Conservation (phyloP, 1,139 yeast genomes). For the Blastobotrys capitulatus region DNA sequence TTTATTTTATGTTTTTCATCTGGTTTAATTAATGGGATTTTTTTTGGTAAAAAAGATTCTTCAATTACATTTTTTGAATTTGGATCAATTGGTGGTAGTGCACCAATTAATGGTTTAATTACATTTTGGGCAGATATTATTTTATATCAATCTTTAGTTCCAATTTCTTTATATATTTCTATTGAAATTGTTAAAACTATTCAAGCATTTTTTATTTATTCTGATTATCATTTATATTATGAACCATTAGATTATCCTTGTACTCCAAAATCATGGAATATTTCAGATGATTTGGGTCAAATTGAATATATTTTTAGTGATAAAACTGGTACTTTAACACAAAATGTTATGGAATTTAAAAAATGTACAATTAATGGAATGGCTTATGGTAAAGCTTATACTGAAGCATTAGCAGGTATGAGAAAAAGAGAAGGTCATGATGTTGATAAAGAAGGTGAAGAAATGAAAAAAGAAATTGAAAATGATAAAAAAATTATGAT, state of each 20-base stretch:
- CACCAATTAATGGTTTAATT: conserved; percentile 76
- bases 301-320: conserved; percentile 94
- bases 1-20: conserved; percentile 77
- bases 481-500: conserved; percentile 66
- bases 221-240: conserved; percentile 84
- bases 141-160: conserved; percentile 85
- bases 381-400: conserved; percentile 88
- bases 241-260: conserved; percentile 86
- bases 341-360: conserved; percentile 94
- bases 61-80: conserved; percentile 71
- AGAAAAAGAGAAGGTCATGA: conserved; percentile 84
- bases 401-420: conserved; percentile 92
- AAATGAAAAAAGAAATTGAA: conserved; percentile 57
- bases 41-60: conserved; percentile 41
- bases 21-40: conserved; percentile 73
- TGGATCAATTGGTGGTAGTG: conserved; percentile 55
- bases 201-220: conserved; percentile 89
- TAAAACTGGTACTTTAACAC: conserved; percentile 95
- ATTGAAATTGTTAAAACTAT: conserved; percentile 91
- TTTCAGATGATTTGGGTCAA: conserved; percentile 95
- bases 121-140: conserved; percentile 87
- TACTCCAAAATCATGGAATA: conserved; percentile 94
- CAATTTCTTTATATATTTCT: conserved; percentile 90
- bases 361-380: conserved; percentile 86
- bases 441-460: conserved; percentile 59